Evolutionary conservation across 2,329 filamentous ascomycete genomes (phyloP), one percentile per base, ranked within the genome.

Genomic region (Aspergillus ochraceus): DNA sequence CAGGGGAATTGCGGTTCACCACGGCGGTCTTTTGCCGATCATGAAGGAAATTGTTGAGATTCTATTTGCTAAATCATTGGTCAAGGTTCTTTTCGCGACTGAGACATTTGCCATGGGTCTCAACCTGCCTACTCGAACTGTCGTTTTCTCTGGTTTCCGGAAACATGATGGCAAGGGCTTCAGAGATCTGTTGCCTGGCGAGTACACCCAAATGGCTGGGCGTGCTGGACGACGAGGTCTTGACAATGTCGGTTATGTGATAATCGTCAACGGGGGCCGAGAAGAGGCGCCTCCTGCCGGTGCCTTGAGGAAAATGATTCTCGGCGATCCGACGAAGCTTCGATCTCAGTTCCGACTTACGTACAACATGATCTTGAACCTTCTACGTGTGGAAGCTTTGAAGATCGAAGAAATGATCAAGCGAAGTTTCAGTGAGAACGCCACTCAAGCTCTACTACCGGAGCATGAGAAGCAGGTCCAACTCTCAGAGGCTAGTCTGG

Each of bases 401-500:
- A 98, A 97, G 80, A 98, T 99, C 68, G 95, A 99, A 75, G 95
- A 99, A 77, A 99, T 99, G 95, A 99, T 99, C 81, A 99, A 99
- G 83, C 90, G 95, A 66, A 97, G 93, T 75, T 99, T 99, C 81
- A 97, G 94, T 55, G 95, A 99, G 76, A 95, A 99, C 76, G 94
- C 94, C 24, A 98, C 94, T 0, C 95, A 99, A 72, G 93, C 96
- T 63, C 79, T 98, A 12, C 81, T 98, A 1, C 95, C 95, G 0
- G 93, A 98, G 75, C 94, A 98, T 69, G 93, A 99, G 77, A 96
- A 96, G 76, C 90, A 92, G 59, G 92, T 99, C 62, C 92, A 94
- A 73, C 68, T 97, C 2, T 96, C 93, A 0, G 93, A 99, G 74
- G 93, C 91, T 4, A 94, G 96, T 77, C 79, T 99, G 58, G 92